Base-by-base conservation (phyloP, 345 rosid genomes). In the Gossypium ekmanianum region DNA sequence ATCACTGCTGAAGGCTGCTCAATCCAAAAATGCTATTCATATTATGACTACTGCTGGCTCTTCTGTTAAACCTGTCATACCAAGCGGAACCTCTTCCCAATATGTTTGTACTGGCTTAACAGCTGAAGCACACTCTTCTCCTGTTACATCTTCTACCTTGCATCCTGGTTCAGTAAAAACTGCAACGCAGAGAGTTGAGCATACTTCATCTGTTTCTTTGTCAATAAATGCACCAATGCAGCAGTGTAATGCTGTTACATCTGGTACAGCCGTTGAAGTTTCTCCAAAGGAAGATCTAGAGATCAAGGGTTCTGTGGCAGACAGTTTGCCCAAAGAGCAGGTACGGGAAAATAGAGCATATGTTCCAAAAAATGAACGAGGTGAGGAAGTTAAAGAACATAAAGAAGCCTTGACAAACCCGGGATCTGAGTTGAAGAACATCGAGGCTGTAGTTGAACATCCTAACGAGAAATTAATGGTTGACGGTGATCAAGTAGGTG, bases 1-100 rank as follows among this genome's bases (percentile, higher is more conserved):
- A 59, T 83, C 88, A 22, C 79, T 84, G 75, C 85, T 85, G 59
- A 87, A 85, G 85, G 87, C 83, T 75, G 85, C 90, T 67, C 93
- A 86, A 72, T 84, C 84, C 13, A 90, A 89, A 71, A 84, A 84
- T 74, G 84, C 88, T 67, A 80, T 84, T 52, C 87, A 76, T 82
- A 73, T 85, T 67, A 85, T 75, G 84, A 83, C 94, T n/a, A 52
- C 88, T 1, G 85, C 80, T 45, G 82, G 72, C 72, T 76, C 88
- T 71, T 79, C 85, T 16, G 77, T 79, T 69, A 82, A 74, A 78
- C 74, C 90, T 26, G 59, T 88, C 27, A 70, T 83, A 17, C 75
- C 83, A 64, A 79, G 82, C 66, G 64, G 79, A 77, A 45, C 83
- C 71, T 69, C 85, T 20, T 67, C 50, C 47, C 71, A 16, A 29